These are phyloP conservation scores for Penstemon newberryi DNA, from an alignment of 257 asterid species.

Conservation along the genomic window DNA sequence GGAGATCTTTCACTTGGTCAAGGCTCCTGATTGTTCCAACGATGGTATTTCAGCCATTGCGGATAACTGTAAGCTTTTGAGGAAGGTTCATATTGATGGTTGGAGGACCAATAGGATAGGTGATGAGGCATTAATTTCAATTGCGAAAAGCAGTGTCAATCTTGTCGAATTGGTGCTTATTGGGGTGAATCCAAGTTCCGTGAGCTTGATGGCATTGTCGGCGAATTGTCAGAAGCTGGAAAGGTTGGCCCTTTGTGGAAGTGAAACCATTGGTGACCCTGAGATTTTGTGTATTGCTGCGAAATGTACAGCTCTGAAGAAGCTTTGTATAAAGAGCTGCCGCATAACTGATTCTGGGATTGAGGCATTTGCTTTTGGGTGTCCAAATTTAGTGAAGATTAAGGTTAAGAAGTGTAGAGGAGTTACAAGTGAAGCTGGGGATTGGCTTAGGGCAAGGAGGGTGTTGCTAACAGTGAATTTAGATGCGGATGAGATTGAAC, in stretches of 20 bases:
- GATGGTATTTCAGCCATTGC: conserved; percentile 69
- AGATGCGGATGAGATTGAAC: conserved; percentile 70
- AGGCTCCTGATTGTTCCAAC: conserved; percentile 73
- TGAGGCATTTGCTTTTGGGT: conserved; percentile 72
- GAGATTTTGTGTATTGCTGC: conserved; percentile 72
- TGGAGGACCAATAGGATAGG: conserved; percentile 91
- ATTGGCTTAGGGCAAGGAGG: conserved; percentile 69
- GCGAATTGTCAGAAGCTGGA: conserved; percentile 73
- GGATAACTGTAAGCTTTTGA: conserved; percentile 67
- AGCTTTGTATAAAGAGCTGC: conserved; percentile 85
- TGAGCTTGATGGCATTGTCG: conserved; percentile 62
- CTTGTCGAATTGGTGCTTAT: conserved; percentile 81
- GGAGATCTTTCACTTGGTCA: conserved; percentile 77
- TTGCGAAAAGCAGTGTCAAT: conserved; percentile 63
- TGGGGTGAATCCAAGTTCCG: conserved; percentile 70
- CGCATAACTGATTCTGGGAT: conserved; percentile 75
- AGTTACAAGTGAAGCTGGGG: conserved; percentile 61
- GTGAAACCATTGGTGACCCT: conserved; percentile 81
- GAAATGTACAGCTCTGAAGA: conserved; percentile 68
- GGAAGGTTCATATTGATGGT: conserved; percentile 92
- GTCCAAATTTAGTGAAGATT: conserved; percentile 85
- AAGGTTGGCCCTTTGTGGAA: conserved; percentile 84
- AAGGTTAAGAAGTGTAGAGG: conserved; percentile 83
- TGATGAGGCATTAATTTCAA: conserved; percentile 63
- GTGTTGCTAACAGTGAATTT: conserved; percentile 55